phyloP scores from a whole-genome alignment of 208 protist species.

The Acanthamoeba healyi region DNA sequence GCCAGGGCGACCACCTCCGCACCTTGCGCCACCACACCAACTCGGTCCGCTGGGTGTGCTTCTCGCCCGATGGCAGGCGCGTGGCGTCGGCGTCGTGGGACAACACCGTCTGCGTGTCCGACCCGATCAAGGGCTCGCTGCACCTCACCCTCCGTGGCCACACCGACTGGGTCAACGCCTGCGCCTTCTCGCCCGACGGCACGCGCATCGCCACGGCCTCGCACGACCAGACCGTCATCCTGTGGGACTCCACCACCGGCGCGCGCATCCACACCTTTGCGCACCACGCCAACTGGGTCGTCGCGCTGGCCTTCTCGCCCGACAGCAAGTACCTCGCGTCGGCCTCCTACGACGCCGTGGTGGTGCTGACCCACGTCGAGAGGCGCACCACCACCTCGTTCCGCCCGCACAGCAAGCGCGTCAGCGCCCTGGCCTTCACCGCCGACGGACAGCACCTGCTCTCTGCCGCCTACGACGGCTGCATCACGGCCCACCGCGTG shows the following conservation, averaged over 20 bases:
- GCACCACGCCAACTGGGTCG: slow-evolving; percentile 60
- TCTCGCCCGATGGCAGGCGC: background rate
- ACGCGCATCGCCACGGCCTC: slow-evolving; percentile 36
- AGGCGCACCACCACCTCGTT: background rate
- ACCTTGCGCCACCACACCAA: slow-evolving; percentile 3
- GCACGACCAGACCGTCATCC: slow-evolving; percentile 43
- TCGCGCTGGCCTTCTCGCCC: slow-evolving; percentile 21
- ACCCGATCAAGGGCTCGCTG: slow-evolving; percentile 11
- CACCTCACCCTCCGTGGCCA: slow-evolving; percentile 51
- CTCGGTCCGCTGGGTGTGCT: background rate
- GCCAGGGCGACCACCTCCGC: background rate
- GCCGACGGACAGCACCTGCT: background rate
- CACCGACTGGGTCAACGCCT: slow-evolving; percentile 48
- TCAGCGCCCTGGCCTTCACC: slow-evolving; percentile 14
- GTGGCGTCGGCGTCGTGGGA: slow-evolving; percentile 75
- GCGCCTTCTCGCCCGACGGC: slow-evolving; percentile 78
- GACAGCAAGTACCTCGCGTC: slow-evolving; percentile 51
- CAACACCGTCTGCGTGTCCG: slow-evolving; percentile 79
- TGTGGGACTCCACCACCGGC: slow-evolving; percentile 19
- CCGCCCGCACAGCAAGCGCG: background rate
- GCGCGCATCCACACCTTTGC: background rate
- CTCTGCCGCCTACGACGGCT: slow-evolving; percentile 1
- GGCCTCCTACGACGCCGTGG: slow-evolving; percentile 67
- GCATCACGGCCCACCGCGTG: background rate
- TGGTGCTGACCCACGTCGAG: slow-evolving; percentile 78